Evolutionary conservation across 179 eudicot species (phyloP).

Genomic region (Vitellaria paradoxa): DNA sequence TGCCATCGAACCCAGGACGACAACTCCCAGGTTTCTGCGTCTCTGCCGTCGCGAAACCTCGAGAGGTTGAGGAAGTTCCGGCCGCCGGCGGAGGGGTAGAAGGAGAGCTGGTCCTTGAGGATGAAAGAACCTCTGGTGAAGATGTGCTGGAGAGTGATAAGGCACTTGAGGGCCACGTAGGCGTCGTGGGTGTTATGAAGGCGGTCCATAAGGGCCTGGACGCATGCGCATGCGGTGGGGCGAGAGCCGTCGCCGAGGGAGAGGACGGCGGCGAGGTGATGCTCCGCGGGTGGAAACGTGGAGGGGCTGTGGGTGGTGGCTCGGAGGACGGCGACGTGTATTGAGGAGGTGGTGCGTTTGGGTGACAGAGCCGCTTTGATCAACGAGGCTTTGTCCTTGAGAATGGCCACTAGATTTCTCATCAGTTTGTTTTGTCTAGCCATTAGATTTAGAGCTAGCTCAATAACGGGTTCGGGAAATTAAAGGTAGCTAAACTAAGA

Average conservation of each 20-base stretch:
- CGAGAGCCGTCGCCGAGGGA: conserved; percentile 30
- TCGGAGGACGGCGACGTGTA: conserved; percentile 48
- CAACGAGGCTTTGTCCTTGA: conserved; percentile 55
- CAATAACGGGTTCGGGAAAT: too few species aligned
- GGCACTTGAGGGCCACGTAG: conserved; percentile 68
- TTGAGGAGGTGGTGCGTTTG: conserved; percentile 26
- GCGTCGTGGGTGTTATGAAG: conserved; percentile 39
- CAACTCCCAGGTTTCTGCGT: conserved; percentile 41
- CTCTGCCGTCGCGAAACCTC: conserved; percentile 27
- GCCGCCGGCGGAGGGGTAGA: conserved; percentile 21
- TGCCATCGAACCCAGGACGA: conserved; percentile 71
- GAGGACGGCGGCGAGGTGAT: conserved; percentile 36
- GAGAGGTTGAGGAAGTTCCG: conserved; percentile 33
- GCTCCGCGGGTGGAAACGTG: conserved; percentile 33
- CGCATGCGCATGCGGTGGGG: conserved; percentile 22
- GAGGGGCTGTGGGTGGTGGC: conserved; percentile 53
- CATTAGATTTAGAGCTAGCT: conserved; percentile 1
- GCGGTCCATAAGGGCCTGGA: conserved; percentile 47
- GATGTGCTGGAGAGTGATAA: conserved; percentile 56
- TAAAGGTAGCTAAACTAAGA: too few species aligned
- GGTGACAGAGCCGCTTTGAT: conserved; percentile 46
- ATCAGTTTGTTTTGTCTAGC: conserved; percentile 16
- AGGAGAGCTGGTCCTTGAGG: conserved; percentile 28
- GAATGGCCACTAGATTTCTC: conserved; percentile 24
- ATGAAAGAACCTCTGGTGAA: conserved; percentile 34